phyloP scores from a whole-genome alignment of 306 rosid species.

The Citrullus mucosospermus region DNA sequence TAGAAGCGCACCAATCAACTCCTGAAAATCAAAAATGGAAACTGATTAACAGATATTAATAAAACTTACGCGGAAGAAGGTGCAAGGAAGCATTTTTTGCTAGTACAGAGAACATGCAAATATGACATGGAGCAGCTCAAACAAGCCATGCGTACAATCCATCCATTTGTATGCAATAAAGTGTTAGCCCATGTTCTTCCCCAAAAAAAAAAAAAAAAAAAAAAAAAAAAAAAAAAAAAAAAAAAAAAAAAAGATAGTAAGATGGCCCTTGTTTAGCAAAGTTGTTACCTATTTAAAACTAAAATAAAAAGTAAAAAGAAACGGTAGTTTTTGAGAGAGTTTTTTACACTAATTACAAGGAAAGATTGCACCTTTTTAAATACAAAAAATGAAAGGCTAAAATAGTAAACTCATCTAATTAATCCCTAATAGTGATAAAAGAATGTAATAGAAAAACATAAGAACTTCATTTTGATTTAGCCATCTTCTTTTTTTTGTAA shows the following conservation, averaged over 20 bases:
- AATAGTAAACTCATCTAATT: not conserved
- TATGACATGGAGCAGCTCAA: not conserved
- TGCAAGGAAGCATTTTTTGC: not conserved
- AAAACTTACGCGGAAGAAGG: not conserved
- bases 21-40: conserved; percentile 39
- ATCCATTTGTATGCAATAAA: not conserved
- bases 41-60: not conserved
- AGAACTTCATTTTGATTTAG: not conserved
- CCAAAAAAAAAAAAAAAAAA: not conserved
- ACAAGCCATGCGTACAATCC: not conserved
- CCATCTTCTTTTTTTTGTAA: not conserved
- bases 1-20: conserved; percentile 77
- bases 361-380: not conserved
- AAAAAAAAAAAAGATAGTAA: no score
- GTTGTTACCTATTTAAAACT: not conserved
- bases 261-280: not conserved
- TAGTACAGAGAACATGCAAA: not conserved
- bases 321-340: not conserved
- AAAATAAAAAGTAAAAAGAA: not conserved
- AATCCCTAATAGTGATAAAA: not conserved
- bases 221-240: no score
- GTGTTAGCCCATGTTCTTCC: not conserved
- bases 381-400: not conserved
- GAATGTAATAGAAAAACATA: not conserved
- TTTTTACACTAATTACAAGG: not conserved